Conservation (phyloP, 2,329 filamentous ascomycete genomes). For the Metarhizium album region DNA sequence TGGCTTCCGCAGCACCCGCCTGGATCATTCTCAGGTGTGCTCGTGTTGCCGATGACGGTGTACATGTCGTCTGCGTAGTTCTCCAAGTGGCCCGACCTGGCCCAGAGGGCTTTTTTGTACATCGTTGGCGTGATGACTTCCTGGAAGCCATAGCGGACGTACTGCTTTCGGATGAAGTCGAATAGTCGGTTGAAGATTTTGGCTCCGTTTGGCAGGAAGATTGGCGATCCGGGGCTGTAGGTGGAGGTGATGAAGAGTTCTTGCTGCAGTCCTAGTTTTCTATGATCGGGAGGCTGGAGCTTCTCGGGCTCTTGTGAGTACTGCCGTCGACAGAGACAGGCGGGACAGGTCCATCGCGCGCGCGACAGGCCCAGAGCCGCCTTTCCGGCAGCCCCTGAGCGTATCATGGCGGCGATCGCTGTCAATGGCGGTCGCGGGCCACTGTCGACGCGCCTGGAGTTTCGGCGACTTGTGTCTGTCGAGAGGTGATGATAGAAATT, state of each 20-base stretch:
- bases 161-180: conserved; percentile 72
- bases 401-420: conserved; percentile 17
- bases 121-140: conserved; percentile 86
- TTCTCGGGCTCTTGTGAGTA: conserved; percentile 20
- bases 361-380: conserved; percentile 10
- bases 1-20: conserved; percentile 23
- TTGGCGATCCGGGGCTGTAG: conserved; percentile 76
- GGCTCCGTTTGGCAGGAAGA: conserved; percentile 73
- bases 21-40: conserved; percentile 6
- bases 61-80: conserved; percentile 94
- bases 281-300: conserved; percentile 41
- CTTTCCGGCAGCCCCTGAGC: conserved; percentile 14
- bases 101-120: conserved; percentile 82
- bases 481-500: not conserved
- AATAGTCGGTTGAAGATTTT: conserved; percentile 77
- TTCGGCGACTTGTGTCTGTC: not conserved
- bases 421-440: conserved; percentile 2
- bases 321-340: conserved; percentile 17
- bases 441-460: not conserved
- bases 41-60: conserved; percentile 51
- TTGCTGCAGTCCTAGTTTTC: conserved; percentile 51
- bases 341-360: conserved; percentile 21
- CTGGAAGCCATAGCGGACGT: conserved; percentile 73
- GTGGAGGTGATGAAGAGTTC: conserved; percentile 68
- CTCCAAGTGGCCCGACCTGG: conserved; percentile 74